Base-by-base conservation (phyloP, 2,329 filamentous ascomycete species). In the Aspergillus clavatus region DNA sequence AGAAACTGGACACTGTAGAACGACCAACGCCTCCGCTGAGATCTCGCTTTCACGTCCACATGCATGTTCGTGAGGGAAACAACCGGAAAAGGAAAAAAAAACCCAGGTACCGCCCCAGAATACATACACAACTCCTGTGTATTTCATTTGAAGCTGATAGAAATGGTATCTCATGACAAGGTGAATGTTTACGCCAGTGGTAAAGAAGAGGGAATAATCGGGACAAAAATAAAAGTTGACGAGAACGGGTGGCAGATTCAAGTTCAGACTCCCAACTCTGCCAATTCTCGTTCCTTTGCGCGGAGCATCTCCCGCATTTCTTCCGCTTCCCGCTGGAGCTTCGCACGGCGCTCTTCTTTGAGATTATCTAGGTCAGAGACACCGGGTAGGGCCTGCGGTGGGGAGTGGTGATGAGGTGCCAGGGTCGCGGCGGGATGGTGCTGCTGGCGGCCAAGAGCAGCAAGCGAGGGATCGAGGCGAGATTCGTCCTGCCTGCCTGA, bases 281-380 rank as follows among this genome's bases (percentile, higher is more conserved):
- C 82, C 45, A 90, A 70, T 58, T 90, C 86, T 38, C 81, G 75
- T 66, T 90, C 86, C 59, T 89, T 90, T 10, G 80, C 83, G 7
- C 81, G 76, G 23, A 90, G 72, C 65, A 85, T 73, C 62, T 84
- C 80, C 28, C 86, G 78, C 82, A 93, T 93, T 42, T 76, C 75
- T 59, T 90, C 86, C 0, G 86, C 82, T 63, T 94, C 87, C 19
- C 81, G 75, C 61, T 84, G 78, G 39, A 94, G 69, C 38, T 82
- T 78, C 7, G 79, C 79, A 39, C 84, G 76, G 44, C 82, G 77
- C 52, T 86, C 83, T 3, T 77, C 75, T 55, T 79, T 83, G 6
- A 72, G 60, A 11, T 71, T 71, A 23, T 79, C 78, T n/a, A 65
- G 68, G 23, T 80, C 76, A 8, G 55, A 68, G 7, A 65, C 63